Evolutionary conservation across 768 basidiomycete genomes (phyloP).

Genomic region (Boletus subcaerulescens): DNA sequence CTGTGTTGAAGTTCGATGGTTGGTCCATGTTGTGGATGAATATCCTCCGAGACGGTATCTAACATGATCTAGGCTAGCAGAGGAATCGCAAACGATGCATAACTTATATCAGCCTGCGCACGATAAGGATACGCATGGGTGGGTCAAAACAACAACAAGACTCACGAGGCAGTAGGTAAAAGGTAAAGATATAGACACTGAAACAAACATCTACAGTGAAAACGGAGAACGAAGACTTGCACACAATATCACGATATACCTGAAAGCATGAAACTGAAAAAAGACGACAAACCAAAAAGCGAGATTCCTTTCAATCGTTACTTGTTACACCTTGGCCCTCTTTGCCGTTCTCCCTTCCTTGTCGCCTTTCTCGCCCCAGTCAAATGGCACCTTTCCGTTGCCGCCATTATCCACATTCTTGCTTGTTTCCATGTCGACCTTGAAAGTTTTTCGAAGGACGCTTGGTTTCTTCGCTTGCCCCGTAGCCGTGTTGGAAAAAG

Average conservation of each 20-base stretch:
- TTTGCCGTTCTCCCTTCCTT: conserved; percentile 40
- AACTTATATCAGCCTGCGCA: too few relatives aligned
- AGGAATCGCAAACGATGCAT: too few relatives aligned
- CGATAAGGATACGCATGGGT: too few relatives aligned
- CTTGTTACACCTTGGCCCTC: conserved; percentile 12
- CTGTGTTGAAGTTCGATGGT: too few relatives aligned
- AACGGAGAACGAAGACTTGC: conserved; percentile 14
- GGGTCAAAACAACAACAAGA: too few relatives aligned
- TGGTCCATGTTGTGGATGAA: too few relatives aligned
- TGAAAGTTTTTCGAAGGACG: conserved; percentile 17
- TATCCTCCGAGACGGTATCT: too few relatives aligned
- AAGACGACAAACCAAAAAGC: background rate
- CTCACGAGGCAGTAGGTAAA: too few relatives aligned
- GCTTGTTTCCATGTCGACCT: background rate
- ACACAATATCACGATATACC: background rate
- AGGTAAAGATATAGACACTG: background rate
- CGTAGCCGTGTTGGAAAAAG: conserved; percentile 1
- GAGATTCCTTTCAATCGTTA: background rate
- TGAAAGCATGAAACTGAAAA: conserved; percentile 11
- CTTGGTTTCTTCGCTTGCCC: conserved; percentile 24
- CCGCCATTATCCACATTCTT: background rate
- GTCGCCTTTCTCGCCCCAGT: conserved; percentile 79
- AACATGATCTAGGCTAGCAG: too few relatives aligned
- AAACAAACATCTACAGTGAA: background rate
- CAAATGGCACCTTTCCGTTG: conserved; percentile 36